Percentiles rank a stretch among this genome's conserved stretches.
phyloP scores from a whole-genome alignment of 805 yeast genomes.

The Starmerella asiatica region DNA sequence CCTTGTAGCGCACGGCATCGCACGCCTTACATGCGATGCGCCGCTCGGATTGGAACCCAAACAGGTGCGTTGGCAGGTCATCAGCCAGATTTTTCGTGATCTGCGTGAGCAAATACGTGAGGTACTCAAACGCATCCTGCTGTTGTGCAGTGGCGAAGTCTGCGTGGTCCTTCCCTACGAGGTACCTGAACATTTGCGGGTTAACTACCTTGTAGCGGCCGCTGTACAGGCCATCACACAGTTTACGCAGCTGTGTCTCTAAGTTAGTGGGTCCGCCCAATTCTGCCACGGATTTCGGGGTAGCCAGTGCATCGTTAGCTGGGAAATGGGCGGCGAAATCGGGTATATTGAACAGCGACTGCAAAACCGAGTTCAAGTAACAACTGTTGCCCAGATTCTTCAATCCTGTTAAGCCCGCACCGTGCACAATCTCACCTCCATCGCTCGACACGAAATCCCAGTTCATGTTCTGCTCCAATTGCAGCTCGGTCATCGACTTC shows the following conservation, averaged over 20 bases:
- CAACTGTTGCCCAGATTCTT: slow-evolving; percentile 89
- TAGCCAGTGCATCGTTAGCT: slow-evolving; percentile 11
- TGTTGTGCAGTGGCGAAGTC: slow-evolving; percentile 82
- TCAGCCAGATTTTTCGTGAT: slow-evolving; percentile 29
- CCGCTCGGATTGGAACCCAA: slow-evolving; percentile 53
- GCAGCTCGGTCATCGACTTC: slow-evolving; percentile 74
- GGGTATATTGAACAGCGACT: slow-evolving; percentile 42
- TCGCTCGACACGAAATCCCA: slow-evolving; percentile 82
- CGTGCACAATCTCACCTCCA: slow-evolving; percentile 42
- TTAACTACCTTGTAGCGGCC: slow-evolving; percentile 60
- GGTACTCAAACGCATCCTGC: slow-evolving; percentile 90
- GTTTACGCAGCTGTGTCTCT: slow-evolving; percentile 60
- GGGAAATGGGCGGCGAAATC: slow-evolving; percentile 26
- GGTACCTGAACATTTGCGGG: slow-evolving; percentile 60
- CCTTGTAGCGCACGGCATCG: slow-evolving; percentile 42
- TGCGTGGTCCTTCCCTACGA: slow-evolving; percentile 62
- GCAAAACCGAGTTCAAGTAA: slow-evolving; percentile 71
- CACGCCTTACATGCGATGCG: slow-evolving; percentile 50
- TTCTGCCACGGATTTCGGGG: slow-evolving; percentile 17
- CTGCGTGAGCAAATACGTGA: slow-evolving; percentile 50
- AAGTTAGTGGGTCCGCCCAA: slow-evolving; percentile 50
- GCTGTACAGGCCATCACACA: slow-evolving; percentile 64
- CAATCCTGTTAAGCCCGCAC: slow-evolving; percentile 73
- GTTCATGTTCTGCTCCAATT: slow-evolving; percentile 79
- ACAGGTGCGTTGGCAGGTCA: slow-evolving; percentile 37